Percentiles rank a stretch among this genome's conserved stretches.
Evolutionary conservation across 139 green algal species (phyloP).

Genomic region (Chlamydomonas applanata): DNA sequence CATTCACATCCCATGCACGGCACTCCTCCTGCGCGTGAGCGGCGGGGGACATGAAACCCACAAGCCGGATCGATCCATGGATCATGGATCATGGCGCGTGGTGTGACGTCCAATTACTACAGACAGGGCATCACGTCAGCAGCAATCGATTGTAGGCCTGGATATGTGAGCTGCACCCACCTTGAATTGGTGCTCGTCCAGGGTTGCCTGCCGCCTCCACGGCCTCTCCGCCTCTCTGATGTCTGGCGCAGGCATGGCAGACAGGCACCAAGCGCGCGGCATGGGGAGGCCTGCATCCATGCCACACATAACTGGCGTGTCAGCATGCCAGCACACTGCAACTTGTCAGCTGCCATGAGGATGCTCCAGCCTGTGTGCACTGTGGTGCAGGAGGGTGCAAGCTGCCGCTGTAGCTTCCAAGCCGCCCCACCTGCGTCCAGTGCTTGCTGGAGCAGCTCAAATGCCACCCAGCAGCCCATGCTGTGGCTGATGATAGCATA

Average conservation of each 20-base stretch:
- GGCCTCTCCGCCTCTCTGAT: conserved; percentile 59
- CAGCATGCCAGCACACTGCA: not conserved
- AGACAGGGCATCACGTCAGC: too few species aligned
- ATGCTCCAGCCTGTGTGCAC: too few species aligned
- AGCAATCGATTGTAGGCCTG: too few species aligned
- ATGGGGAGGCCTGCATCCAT: conserved; percentile 47
- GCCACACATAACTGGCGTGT: not conserved
- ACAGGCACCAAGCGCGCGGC: conserved; percentile 70
- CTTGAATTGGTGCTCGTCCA: conserved; percentile 70
- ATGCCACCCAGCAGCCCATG: conserved; percentile 80
- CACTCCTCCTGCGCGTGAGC: conserved; percentile 85
- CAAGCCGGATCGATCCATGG: too few species aligned
- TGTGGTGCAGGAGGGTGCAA: too few species aligned
- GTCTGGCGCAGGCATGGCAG: conserved; percentile 74
- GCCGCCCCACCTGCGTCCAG: conserved; percentile 20
- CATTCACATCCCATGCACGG: conserved; percentile 76
- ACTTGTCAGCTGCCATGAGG: not conserved
- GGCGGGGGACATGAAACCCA: too few species aligned
- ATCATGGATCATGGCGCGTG: too few species aligned
- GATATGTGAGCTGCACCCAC: too few species aligned
- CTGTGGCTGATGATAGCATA: conserved; percentile 56
- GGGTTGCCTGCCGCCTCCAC: conserved; percentile 66
- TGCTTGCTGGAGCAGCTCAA: conserved; percentile 64
- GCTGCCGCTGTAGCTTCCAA: too few species aligned
- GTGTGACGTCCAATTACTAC: too few species aligned